Evolutionary conservation across 148 eudicot species (phyloP), one percentile per base, ranked within the genome.

Genomic region (Talinum fruticosum): DNA sequence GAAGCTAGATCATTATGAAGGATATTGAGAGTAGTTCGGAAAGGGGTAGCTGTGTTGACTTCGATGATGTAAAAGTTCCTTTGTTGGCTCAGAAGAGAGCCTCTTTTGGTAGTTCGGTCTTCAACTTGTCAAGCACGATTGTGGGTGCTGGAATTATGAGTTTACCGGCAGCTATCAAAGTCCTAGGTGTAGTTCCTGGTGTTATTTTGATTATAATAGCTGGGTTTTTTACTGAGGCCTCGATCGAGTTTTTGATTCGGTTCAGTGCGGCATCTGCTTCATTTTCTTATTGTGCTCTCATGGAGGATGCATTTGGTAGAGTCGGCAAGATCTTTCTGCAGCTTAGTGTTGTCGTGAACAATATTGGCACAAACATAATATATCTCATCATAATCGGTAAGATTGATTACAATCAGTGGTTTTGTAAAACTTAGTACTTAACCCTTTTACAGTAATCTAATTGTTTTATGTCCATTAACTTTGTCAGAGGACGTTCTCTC

Each of bases 111-210:
- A 92, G 97, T 78, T 91, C 96, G 15, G 97, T 94, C 37, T 90
- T 91, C 74, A 94, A 94, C 79, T 82, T 94, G 41, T 86, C 95
- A 0, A 87, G 94, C 24, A 91, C 97, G 30, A 85, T 90, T 59
- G 85, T 94, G 37, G 98, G 98, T 74, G 98, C 98, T 19, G 98
- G 98, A 75, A 90, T 93, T 70, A 93, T 93, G 96, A 87, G 93
- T 65, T 84, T 91, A 76, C 98, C 97, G 5, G 97, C 97, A 6
- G 87, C 93, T 29, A 86, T 94, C 84, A 94, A 92, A 83, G 88
- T 82, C 26, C 78, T 93, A 76, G 97, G 97, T 4, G 87, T 93
- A 23, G 44, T 91, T 81, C 87, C 84, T 49, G 98, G 97, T 28
- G 80, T 90, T 69, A 59, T 82, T 28, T 54, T 87, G 81, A 90